These are phyloP conservation scores for Diversispora eburnea DNA, from an alignment of 192 early-diverging fungal genomes.

Conservation along the genomic window DNA sequence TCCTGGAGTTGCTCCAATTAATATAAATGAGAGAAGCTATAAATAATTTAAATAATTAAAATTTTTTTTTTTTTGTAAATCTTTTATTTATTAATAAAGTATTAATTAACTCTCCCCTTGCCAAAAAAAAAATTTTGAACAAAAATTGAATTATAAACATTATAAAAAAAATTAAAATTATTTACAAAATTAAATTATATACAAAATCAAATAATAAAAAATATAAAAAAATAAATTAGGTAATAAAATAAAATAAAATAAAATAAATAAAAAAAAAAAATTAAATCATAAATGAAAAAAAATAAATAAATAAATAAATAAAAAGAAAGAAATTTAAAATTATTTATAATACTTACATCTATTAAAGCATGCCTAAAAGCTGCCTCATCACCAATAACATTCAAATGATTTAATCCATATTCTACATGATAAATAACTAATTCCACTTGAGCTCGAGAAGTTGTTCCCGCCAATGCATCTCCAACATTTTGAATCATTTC, in stretches of 20 bases:
- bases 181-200: too few relatives aligned
- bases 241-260: too few relatives aligned
- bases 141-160: too few relatives aligned
- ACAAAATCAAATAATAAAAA: too few relatives aligned
- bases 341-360: conserved; percentile 39
- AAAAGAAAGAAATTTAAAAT: conserved; percentile 2
- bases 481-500: conserved; percentile 54
- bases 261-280: neutral
- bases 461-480: conserved; percentile 56
- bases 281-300: conserved; percentile 16
- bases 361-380: conserved; percentile 50
- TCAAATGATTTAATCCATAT: conserved; percentile 48
- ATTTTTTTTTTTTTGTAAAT: neutral
- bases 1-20: conserved; percentile 46
- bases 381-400: conserved; percentile 52
- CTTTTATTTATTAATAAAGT: too few relatives aligned
- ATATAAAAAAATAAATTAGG: too few relatives aligned
- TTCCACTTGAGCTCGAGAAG: conserved; percentile 48
- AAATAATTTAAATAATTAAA: neutral
- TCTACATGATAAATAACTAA: conserved; percentile 55
- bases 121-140: too few relatives aligned
- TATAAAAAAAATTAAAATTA: too few relatives aligned
- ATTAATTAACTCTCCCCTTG: too few relatives aligned
- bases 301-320: neutral
- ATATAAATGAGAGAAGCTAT: conserved; percentile 50